These are phyloP conservation scores for Aspergillus unguis DNA, from an alignment of 2,329 filamentous ascomycete species.

Conservation along the genomic window DNA sequence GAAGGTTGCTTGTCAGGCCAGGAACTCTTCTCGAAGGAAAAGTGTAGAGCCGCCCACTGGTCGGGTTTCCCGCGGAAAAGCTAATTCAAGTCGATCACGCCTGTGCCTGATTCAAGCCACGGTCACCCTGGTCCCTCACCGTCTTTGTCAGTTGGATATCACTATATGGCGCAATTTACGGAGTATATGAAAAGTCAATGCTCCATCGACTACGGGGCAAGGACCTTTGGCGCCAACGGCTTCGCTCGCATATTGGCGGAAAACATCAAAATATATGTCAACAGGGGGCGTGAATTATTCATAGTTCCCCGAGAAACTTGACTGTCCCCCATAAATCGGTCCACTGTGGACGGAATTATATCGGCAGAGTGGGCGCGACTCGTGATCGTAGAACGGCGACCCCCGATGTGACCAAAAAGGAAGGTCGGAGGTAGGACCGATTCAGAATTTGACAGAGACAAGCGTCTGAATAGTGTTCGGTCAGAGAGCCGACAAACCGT, in stretches of 20 bases:
- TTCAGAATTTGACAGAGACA: no score
- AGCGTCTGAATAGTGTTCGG: no score
- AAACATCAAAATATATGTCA: background rate
- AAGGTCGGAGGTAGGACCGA: background rate
- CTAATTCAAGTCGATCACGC: constrained; percentile 8
- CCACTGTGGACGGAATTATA: constrained; percentile 5
- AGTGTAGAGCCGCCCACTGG: constrained; percentile 2
- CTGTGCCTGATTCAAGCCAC: background rate
- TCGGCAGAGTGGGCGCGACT: background rate
- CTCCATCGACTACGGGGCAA: background rate
- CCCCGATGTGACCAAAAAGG: constrained; percentile 3
- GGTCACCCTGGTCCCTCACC: background rate
- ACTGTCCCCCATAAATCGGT: constrained; percentile 4
- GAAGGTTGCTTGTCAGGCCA: background rate
- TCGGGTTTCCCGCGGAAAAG: constrained; percentile 15
- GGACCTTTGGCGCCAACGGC: background rate
- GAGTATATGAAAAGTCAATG: background rate
- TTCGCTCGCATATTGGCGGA: constrained; percentile 2
- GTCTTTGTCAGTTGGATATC: background rate
- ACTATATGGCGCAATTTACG: background rate
- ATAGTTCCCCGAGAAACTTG: background rate
- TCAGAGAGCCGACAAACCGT: no score
- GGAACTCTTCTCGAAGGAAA: background rate
- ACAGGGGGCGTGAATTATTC: constrained; percentile 1
- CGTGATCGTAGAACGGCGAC: constrained; percentile 1